Base-by-base conservation (phyloP, 768 basidiomycete genomes). In the Pisolithus tinctorius region DNA sequence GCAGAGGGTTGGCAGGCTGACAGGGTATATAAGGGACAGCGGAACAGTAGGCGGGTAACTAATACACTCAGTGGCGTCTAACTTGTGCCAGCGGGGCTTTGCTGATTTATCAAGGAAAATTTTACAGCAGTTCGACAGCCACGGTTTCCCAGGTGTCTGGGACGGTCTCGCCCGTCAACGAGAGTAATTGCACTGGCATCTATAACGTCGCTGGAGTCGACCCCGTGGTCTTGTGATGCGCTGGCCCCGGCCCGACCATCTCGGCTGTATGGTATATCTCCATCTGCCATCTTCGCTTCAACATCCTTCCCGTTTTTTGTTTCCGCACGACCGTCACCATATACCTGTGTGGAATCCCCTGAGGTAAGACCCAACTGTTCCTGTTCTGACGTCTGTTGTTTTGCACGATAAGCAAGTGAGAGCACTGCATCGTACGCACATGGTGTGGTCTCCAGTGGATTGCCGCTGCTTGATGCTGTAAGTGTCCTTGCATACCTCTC, bases 181-280 rank as follows among this genome's bases (percentile, higher is more conserved):
- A 58, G 55, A 56, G 61, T 67, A 61, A 68, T 62, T 51, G 25
- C 11, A 37, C 31, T 41, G 23, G 51, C 57, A 60, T 69, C 58
- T 60, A 61, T 56, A 57, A 61, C 65, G 58, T 62, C 17, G 47
- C 11, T 29, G 41, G 37, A 46, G 51, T 30, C 23, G 3, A 40
- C 48, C 9, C 47, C 48, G 45, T 47, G 53, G 57, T 57, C 65
- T 60, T 49, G 63, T 65, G 65, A 67, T 56, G 46, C 29, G 41
- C 42, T 44, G 43, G 7, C 38, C 29, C 50, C 55, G 51, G 63
- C 48, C 59, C 57, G 55, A 50, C 39, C 8, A 23, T 47, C 49
- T 45, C 54, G 54, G 51, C 45, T 54, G 31, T 47, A 38, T 51
- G 20, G 31, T 51, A 34, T 46, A 52, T 45, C 51, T 27, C 46